phyloP scores from a whole-genome alignment of 2,329 filamentous ascomycete species.

The Scorias spongiosa region DNA sequence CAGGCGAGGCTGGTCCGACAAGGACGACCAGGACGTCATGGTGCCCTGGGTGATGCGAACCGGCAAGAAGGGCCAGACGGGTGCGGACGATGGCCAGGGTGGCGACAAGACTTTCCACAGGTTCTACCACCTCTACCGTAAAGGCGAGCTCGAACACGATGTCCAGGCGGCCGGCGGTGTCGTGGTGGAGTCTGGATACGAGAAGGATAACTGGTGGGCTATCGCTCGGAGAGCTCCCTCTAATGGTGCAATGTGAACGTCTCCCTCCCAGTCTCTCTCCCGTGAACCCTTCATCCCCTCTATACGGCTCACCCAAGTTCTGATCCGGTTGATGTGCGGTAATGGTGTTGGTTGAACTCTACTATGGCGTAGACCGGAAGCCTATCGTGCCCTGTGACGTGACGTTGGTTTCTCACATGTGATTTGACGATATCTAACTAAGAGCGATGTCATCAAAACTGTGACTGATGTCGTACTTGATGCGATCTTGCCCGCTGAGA shows the following conservation, averaged over 20 bases:
- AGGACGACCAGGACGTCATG: constrained; percentile 75
- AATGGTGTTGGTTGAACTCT: too few relatives aligned
- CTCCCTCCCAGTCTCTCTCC: not conserved
- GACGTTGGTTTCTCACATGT: too few relatives aligned
- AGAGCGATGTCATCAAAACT: not conserved
- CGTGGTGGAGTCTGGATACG: constrained; percentile 71
- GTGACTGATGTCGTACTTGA: constrained; percentile 10
- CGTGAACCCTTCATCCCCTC: not conserved
- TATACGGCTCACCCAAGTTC: too few relatives aligned
- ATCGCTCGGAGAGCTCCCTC: constrained; percentile 30
- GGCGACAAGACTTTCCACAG: constrained; percentile 55
- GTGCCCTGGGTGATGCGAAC: constrained; percentile 76
- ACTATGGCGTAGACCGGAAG: too few relatives aligned
- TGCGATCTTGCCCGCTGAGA: constrained; percentile 35
- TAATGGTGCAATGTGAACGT: not conserved
- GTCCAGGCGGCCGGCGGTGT: constrained; percentile 57
- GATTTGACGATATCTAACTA: too few relatives aligned
- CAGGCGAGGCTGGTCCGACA: constrained; percentile 76
- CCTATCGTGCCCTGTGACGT: too few relatives aligned
- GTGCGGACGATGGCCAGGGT: constrained; percentile 15
- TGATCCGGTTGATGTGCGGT: too few relatives aligned
- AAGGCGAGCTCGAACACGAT: constrained; percentile 75
- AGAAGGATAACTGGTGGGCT: constrained; percentile 98
- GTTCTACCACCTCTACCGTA: constrained; percentile 85
- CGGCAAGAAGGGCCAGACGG: constrained; percentile 12